Base-by-base conservation (phyloP, 768 basidiomycete species). In the Amylocystis lapponica region DNA sequence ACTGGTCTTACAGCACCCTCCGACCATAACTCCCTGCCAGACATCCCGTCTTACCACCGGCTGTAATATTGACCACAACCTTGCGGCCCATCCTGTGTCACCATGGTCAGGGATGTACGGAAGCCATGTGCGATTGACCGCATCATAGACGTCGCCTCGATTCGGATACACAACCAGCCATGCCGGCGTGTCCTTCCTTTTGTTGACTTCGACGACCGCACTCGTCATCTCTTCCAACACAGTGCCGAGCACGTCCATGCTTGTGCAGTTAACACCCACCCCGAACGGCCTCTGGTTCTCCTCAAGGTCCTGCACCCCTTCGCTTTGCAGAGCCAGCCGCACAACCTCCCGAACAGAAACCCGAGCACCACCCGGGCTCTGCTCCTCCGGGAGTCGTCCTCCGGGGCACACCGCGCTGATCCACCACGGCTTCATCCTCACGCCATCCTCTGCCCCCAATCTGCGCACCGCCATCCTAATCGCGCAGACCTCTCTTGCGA, bases 221-320 rank as follows among this genome's bases (percentile, higher is more conserved):
- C 12, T 36, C 37, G 20, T 34, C 27, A 26, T 39, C 12, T 47
- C 46, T 32, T 36, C 19, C 36, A 44, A 13, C n/a, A 51, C n/a
- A 2, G 2, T 23, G 7, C 27, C 21, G 19, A 51, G 14, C 50
- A 34, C 48, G 27, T 67, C 60, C 14, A 74, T 54, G 1, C 62
- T 65, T 0, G 85, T 83, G 60, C 86, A 92, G 57, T 92, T 90
- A 50, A 90, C 74, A 1, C 87, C 88, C 13, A 89, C 63, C 1
- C 72, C 85, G 25, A 65, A 61, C 0, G 81, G 82, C 29, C 54
- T 43, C 2, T 61, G 62, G 27, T 63, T 40, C 16, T 37, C 31
- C 19, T 38, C 41, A 5, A 23, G 31, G 30, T 19, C 39, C 47
- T 23, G 42, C 41, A 3, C 44, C 31, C 13, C 54, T 50, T 22